Evolutionary conservation across 306 rosid species (phyloP), one percentile per base, ranked within the genome.

Genomic region (Inga laurina): DNA sequence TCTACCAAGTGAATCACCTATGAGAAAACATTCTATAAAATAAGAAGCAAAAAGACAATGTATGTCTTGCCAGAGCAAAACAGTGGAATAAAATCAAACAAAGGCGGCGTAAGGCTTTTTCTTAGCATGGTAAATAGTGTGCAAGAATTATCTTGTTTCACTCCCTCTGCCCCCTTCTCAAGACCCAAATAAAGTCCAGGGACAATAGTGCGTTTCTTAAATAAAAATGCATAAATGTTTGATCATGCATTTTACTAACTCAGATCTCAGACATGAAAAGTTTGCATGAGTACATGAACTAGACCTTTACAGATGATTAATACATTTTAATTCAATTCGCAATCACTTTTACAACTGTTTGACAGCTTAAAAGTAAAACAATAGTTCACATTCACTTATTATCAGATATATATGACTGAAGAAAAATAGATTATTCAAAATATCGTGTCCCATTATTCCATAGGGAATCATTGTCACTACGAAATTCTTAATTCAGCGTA

Each of bases 1-100:
- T 86, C 85, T 86, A 32, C 88, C 93, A 16, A 24, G 78, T 79
- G 83, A 84, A 86, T 92, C 93, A 85, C 97, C 99, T 92, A 86
- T 72, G 82, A 45, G 57, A 81, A 83, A 41, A 74, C 78, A 27
- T 76, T 51, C 34, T 9, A 62, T 39, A 18, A 49, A 66, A 78
- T 68, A 74, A 46, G 46, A 32, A 45, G 67, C 46, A 71, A 57
- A 75, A 59, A 68, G 54, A 24, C 18, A 80, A 85, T 30, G 9
- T 56, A 57, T 74, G 56, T 30, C 35, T n/a, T 43, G 65, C 21
- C 1, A 56, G 62, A 79, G 32, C 10, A 61, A 21, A 18, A 83
- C 45, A 78, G 74, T 73, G 2, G 2, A 14, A 66, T 22, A 32
- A 82, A 75, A 35, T 45, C 10, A 71, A 79, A 57, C 37, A 43